A percentile compares a stretch with the other conserved stretches of the same genome.
Conservation (phyloP, 2,329 filamentous ascomycete species). For the Alternaria hordeiaustralica region DNA sequence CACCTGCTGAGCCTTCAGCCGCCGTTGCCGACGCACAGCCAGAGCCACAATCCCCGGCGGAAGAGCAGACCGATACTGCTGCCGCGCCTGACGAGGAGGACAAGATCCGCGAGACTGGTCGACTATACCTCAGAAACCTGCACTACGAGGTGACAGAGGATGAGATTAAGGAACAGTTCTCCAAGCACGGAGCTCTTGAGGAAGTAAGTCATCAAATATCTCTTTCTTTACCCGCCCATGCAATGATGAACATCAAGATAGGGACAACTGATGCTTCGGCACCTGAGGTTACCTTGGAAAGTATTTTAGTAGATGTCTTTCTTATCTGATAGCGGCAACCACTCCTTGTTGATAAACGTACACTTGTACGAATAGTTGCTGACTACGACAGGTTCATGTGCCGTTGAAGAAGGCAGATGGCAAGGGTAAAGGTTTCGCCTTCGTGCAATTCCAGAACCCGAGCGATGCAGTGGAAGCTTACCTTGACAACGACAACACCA, state of each 20-base stretch:
- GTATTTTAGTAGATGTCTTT: constrained; percentile 99
- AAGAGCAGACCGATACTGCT: constrained; percentile 49
- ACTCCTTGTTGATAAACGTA: not conserved
- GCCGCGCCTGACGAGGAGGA: constrained; percentile 57
- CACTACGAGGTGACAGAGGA: constrained; percentile 80
- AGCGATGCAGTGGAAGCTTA: constrained; percentile 80
- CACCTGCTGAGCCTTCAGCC: constrained; percentile 15
- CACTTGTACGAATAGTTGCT: constrained; percentile 14
- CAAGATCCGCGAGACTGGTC: constrained; percentile 72
- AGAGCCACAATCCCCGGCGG: constrained; percentile 7
- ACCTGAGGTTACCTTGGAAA: constrained; percentile 90
- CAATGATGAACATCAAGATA: constrained; percentile 96
- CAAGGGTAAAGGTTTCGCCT: constrained; percentile 86
- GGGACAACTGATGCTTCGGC: constrained; percentile 97
- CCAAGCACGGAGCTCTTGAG: constrained; percentile 75
- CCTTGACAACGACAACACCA: constrained; percentile 77
- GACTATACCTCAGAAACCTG: constrained; percentile 89
- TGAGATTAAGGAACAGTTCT: constrained; percentile 76
- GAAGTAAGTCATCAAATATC: constrained; percentile 71
- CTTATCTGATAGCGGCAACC: constrained; percentile 70
- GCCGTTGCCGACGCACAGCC: constrained; percentile 13
- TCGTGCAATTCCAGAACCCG: constrained; percentile 77
- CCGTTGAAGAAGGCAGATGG: constrained; percentile 74
- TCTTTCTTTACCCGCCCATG: constrained; percentile 24
- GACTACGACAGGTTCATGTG: constrained; percentile 76